Percentiles rank a stretch among this genome's conserved stretches.
phyloP scores from a whole-genome alignment of 2,329 filamentous ascomycete species.

The Allantophomopsis cytisporea region DNA sequence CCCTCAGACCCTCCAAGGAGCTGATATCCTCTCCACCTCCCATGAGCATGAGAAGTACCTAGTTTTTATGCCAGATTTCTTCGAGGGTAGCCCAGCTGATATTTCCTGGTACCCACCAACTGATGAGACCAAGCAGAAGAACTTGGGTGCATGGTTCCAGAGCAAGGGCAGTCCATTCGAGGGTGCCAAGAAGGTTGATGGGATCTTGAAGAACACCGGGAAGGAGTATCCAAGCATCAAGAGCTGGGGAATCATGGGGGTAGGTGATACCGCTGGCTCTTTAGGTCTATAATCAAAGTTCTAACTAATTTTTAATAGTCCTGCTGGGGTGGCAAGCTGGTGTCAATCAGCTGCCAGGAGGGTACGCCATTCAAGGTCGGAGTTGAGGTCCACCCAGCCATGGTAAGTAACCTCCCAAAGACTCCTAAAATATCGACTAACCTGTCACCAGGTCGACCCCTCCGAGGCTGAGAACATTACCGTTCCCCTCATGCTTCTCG shows the following conservation, averaged over 20 bases:
- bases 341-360: constrained; percentile 8
- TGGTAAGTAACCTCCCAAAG: constrained; percentile 17
- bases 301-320: constrained; percentile 7
- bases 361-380: constrained; percentile 3
- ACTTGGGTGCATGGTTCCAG: constrained; percentile 42
- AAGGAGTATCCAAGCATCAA: constrained; percentile 38
- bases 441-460: constrained; percentile 35
- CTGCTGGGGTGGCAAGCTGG: constrained; percentile 20
- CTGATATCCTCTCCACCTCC: constrained; percentile 47
- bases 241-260: constrained; percentile 21
- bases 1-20: constrained; percentile 55
- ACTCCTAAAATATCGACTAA: too few relatives aligned
- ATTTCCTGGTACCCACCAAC: constrained; percentile 44
- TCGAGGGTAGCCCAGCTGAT: constrained; percentile 45
- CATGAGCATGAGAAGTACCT: constrained; percentile 52
- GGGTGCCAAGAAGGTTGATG: constrained; percentile 34
- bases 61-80: constrained; percentile 88
- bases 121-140: constrained; percentile 47
- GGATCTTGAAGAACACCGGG: constrained; percentile 30
- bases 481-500: constrained; percentile 47
- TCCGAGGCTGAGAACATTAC: constrained; percentile 45
- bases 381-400: constrained; percentile 2
- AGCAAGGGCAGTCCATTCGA: constrained; percentile 11
- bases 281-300: not conserved
- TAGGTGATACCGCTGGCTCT: constrained; percentile 1